A percentile compares a stretch with the other conserved stretches of the same genome.
Evolutionary conservation across 148 eudicot species (phyloP).

Genomic region (Nepenthes mirabilis): DNA sequence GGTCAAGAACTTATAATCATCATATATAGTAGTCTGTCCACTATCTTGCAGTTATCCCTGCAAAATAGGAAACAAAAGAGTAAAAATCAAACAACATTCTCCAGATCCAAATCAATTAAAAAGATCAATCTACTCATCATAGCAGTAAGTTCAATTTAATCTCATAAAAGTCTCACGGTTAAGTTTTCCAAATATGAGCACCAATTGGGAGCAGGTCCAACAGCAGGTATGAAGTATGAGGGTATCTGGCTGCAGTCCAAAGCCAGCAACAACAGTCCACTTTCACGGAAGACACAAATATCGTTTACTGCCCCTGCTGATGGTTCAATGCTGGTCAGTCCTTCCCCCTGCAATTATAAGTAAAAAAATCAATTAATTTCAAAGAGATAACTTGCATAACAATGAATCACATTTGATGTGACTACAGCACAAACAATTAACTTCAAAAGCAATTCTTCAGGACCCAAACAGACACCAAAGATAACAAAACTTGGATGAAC

Average conservation of each 20-base stretch:
- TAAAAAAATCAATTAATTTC: not conserved
- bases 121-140: not conserved
- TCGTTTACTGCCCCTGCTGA: conserved; percentile 82
- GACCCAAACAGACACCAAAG: too few species aligned
- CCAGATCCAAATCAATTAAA: not conserved
- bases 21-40: conserved; percentile 76
- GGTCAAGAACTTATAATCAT: conserved; percentile 81
- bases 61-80: conserved; percentile 6
- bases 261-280: conserved; percentile 81
- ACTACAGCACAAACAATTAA: not conserved
- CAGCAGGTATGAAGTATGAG: conserved; percentile 76
- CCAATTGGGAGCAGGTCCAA: conserved; percentile 99
- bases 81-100: conserved; percentile 1
- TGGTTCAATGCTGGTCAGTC: conserved; percentile 94
- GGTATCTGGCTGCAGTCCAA: conserved; percentile 77
- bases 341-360: conserved; percentile 61
- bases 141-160: not conserved
- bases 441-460: not conserved
- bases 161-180: conserved; percentile 27
- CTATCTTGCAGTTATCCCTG: conserved; percentile 93
- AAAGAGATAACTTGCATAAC: not conserved
- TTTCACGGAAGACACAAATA: conserved; percentile 56
- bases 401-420: not conserved
- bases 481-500: not conserved
- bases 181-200: conserved; percentile 79